phyloP scores from a whole-genome alignment of 495 filamentous ascomycete species.

The Cudoniella acicularis region DNA sequence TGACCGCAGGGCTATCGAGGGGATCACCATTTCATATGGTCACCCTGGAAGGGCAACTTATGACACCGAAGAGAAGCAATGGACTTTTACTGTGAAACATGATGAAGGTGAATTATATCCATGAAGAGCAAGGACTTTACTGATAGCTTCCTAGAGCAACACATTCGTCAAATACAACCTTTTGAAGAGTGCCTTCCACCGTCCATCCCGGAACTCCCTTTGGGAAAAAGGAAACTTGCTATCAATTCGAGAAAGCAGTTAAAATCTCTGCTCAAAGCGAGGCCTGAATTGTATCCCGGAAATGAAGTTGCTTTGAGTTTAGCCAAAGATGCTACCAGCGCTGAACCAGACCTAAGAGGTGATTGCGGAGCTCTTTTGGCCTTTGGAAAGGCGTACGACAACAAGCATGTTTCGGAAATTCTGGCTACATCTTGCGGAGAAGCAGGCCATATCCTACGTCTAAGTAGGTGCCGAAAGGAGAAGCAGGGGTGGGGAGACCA shows the following conservation, averaged over 20 bases:
- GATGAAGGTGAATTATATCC: conserved; percentile 12
- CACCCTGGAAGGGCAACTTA: conserved; percentile 59
- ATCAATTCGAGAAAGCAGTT: conserved; percentile 3
- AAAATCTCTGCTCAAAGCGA: conserved; percentile 18
- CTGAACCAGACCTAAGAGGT: not conserved
- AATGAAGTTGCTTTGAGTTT: conserved; percentile 1
- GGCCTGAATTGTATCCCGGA: conserved; percentile 18
- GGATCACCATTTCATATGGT: conserved; percentile 55
- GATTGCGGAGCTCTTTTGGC: conserved; percentile 12
- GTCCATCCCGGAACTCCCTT: not conserved
- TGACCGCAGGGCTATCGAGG: conserved; percentile 45
- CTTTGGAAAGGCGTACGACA: conserved; percentile 4
- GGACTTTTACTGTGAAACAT: conserved; percentile 45
- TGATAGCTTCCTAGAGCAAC: conserved; percentile 6
- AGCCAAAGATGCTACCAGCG: not conserved
- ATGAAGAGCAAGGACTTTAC: not conserved
- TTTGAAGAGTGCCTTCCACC: conserved; percentile 20
- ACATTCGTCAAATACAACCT: conserved; percentile 18
- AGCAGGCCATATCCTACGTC: conserved; percentile 46
- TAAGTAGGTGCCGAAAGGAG: conserved; percentile 39
- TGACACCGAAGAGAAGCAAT: conserved; percentile 45
- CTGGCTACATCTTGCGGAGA: conserved; percentile 47
- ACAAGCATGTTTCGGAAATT: conserved; percentile 23
- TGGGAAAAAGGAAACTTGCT: not conserved
- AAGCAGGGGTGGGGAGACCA: conserved; percentile 43